Evolutionary conservation across 2,329 filamentous ascomycete genomes (phyloP).

Genomic region (Nothophaeocryptopus gaeumannii): DNA sequence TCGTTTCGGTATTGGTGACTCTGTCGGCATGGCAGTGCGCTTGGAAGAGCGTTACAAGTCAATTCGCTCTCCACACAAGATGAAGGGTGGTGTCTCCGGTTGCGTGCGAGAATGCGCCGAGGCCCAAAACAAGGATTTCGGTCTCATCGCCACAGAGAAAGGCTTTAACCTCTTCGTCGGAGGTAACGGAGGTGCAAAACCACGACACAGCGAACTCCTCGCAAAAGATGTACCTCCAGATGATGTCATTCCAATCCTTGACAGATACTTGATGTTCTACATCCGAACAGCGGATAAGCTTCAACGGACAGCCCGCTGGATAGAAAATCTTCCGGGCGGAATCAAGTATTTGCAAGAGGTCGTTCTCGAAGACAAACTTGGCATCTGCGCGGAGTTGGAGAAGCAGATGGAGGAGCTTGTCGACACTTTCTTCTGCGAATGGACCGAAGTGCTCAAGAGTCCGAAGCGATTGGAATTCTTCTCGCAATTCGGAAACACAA

Average conservation of each 20-base stretch:
- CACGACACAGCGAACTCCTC: conserved; percentile 75
- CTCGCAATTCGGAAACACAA: conserved; percentile 79
- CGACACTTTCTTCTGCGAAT: conserved; percentile 83
- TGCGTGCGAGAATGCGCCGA: conserved; percentile 93
- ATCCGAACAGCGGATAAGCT: conserved; percentile 89
- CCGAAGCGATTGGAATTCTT: conserved; percentile 69
- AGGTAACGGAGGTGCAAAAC: conserved; percentile 85
- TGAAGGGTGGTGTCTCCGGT: conserved; percentile 81
- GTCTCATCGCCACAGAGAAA: conserved; percentile 86
- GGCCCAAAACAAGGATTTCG: conserved; percentile 90
- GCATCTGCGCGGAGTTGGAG: conserved; percentile 80
- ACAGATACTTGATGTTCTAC: conserved; percentile 90
- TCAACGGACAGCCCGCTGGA: conserved; percentile 83
- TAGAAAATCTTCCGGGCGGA: conserved; percentile 79
- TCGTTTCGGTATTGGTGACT: conserved; percentile 82
- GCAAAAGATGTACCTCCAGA: conserved; percentile 82
- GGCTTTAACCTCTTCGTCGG: conserved; percentile 91
- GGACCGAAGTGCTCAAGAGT: conserved; percentile 75
- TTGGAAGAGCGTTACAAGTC: conserved; percentile 90
- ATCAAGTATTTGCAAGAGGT: conserved; percentile 80
- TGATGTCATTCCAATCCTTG: conserved; percentile 78
- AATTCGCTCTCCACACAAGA: conserved; percentile 81
- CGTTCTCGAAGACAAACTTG: conserved; percentile 78
- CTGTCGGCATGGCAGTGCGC: conserved; percentile 83
- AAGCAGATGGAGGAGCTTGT: conserved; percentile 85